Evolutionary conservation across 495 filamentous ascomycete genomes (phyloP), one percentile per base, ranked within the genome.

Genomic region (Penicillium flavigenum): DNA sequence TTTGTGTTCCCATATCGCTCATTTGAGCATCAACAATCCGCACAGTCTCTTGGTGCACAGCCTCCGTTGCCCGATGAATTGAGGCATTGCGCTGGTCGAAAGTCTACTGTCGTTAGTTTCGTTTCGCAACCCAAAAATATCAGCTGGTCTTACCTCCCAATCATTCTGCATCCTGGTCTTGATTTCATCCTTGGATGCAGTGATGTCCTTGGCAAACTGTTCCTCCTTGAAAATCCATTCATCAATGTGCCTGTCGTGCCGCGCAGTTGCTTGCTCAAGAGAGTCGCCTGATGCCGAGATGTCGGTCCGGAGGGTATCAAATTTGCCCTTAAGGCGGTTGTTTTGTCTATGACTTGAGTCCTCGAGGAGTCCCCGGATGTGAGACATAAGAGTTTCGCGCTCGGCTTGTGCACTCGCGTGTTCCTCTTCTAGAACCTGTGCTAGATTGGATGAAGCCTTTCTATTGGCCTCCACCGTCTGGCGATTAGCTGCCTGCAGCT

Each of bases 21-120:
- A 96, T 88, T 70, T 98, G 95, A 26, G 86, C 87, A 66, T 92
- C 88, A 10, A 97, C 93, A 62, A 96, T 94, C 1, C 85, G 86
- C 19, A 96, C 84, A 0, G 92, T 96, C 72, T 96, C 88, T n/a
- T 89, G 87, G 58, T 98, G 91, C 10, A 98, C 91, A 0, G 90
- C 89, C 53, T 88, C 87, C 1, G 92, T 95, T 0, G 88, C 86
- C 2, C 80, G 80, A 59, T 91, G 88, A 58, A 98, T 91, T 3
- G 88, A 86, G 1, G 73, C 81, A 60, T 89, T 93, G 62, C 91
- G 88, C 59, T 88, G 81, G 58, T 92, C 89, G 26, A 92, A 90
- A 12, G 73, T 67, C 89, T 94, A 61, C 20, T 22, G 54, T 5
- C 60, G 52, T 73, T 65, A 75, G 73, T 59, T 56, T 51, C 41